A percentile compares a stretch with the other conserved stretches of the same genome.
Evolutionary conservation across 1,284 basidiomycete genomes (phyloP).

Genomic region (Peniophora sp.): DNA sequence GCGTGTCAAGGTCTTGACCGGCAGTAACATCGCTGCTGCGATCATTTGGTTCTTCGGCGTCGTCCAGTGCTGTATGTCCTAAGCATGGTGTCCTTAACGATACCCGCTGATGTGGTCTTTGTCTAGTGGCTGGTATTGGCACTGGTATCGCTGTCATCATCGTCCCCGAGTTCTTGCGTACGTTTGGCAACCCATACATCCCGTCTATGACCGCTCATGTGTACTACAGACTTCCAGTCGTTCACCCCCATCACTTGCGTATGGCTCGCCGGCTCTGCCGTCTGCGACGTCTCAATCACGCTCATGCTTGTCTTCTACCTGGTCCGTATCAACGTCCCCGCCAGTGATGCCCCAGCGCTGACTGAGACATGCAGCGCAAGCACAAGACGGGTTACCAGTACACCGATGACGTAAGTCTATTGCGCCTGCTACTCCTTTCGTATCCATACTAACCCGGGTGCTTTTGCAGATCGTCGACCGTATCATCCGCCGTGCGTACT

Average conservation of each 20-base stretch:
- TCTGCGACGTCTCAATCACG: constrained; percentile 2
- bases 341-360: neutral
- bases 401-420: constrained; percentile 16
- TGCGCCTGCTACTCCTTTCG: too few relatives aligned
- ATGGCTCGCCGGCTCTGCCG: constrained; percentile 2
- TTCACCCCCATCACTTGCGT: constrained; percentile 9
- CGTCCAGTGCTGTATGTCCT: neutral
- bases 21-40: neutral
- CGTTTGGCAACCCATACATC: neutral
- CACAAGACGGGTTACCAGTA: constrained; percentile 17
- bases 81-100: neutral
- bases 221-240: constrained; percentile 5
- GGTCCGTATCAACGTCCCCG: neutral
- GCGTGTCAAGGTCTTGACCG: neutral
- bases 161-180: constrained; percentile 7
- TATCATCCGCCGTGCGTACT: constrained; percentile 19
- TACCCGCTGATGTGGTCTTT: too few relatives aligned
- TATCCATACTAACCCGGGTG: too few relatives aligned
- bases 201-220: neutral
- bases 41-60: neutral
- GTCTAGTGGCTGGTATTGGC: constrained; percentile 10
- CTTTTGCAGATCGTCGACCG: constrained; percentile 14
- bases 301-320: neutral
- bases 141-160: constrained; percentile 9
- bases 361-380: constrained; percentile 1